Base-by-base conservation (phyloP, 169 alveolate genomes). In the Eimeria acervulina region DNA sequence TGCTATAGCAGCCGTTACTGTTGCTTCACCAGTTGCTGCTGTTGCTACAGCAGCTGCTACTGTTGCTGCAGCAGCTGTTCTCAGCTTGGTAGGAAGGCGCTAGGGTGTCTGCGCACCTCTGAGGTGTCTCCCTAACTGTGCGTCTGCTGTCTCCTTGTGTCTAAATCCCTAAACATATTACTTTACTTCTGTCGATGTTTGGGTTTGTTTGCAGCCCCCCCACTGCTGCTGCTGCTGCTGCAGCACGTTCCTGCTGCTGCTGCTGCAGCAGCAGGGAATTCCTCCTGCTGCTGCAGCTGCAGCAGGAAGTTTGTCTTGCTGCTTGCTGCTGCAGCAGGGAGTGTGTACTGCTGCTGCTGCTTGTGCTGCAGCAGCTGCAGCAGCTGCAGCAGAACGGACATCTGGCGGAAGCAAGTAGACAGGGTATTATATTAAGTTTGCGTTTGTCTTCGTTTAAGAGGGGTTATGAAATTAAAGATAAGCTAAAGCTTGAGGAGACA, bases 41-140 rank as follows among this genome's bases (percentile, higher is more conserved):
- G n/a, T n/a, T n/a, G n/a, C n/a, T n/a, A n/a, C n/a, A n/a, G n/a
- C n/a, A n/a, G n/a, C n/a, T n/a, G n/a, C n/a, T n/a, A n/a, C n/a
- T n/a, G n/a, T n/a, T n/a, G 72, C 72, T 61, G 72, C 72, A 7
- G 72, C 72, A 15, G 72, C 72, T 61, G 72, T 26, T 61, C 36
- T n/a, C n/a, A n/a, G n/a, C n/a, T n/a, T n/a, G n/a, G n/a, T n/a
- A n/a, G n/a, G n/a, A n/a, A n/a, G n/a, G n/a, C n/a, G n/a, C n/a
- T 31, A 10, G 26, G 36, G 36, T 28, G 78, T 66, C 44, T 66
- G 42, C 44, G 78, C 40, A 31, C 26, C 78, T 66, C 36, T 66
- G 55, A 7, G 55, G 55, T 47, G 12, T 47, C 55, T 47, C n/a
- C n/a, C n/a, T n/a, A n/a, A n/a, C n/a, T n/a, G n/a, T 61, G 72